These are phyloP conservation scores for Venturia pyrina DNA, from an alignment of 2,329 filamentous ascomycete genomes.

Conservation along the genomic window DNA sequence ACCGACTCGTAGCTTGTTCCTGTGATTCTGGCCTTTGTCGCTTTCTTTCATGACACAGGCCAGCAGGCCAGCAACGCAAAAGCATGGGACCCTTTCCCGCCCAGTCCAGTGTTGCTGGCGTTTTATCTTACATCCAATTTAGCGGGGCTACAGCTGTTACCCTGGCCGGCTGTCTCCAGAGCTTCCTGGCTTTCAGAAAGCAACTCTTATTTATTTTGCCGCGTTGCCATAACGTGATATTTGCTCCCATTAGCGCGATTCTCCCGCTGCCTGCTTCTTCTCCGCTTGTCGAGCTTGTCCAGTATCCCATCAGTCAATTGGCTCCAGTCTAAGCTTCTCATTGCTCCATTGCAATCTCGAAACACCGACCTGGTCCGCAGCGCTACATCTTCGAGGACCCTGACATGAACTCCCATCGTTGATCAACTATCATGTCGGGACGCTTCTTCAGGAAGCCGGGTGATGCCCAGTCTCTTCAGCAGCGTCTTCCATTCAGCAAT, in stretches of 20 bases:
- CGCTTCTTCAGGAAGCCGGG: slow-evolving; percentile 1
- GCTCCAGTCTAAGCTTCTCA: not conserved
- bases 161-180: not conserved
- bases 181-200: not conserved
- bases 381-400: not conserved
- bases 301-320: not conserved
- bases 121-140: not conserved
- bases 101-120: not conserved
- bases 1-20: not conserved
- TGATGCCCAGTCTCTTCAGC: slow-evolving; percentile 8
- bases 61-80: not conserved
- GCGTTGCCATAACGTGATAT: not conserved
- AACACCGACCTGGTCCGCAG: not conserved
- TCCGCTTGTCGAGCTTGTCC: not conserved
- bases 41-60: not conserved
- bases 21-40: not conserved
- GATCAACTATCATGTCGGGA: not conserved
- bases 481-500: slow-evolving; percentile 12
- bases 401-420: not conserved
- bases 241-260: not conserved
- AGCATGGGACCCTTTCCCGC: not conserved
- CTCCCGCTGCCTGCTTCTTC: not conserved
- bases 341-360: not conserved
- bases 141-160: not conserved
- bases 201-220: not conserved